Percentiles rank a stretch among this genome's conserved stretches.
Evolutionary conservation across 108 stramenopile genomes (phyloP).

Genomic region (Discostella stelligeroides): DNA sequence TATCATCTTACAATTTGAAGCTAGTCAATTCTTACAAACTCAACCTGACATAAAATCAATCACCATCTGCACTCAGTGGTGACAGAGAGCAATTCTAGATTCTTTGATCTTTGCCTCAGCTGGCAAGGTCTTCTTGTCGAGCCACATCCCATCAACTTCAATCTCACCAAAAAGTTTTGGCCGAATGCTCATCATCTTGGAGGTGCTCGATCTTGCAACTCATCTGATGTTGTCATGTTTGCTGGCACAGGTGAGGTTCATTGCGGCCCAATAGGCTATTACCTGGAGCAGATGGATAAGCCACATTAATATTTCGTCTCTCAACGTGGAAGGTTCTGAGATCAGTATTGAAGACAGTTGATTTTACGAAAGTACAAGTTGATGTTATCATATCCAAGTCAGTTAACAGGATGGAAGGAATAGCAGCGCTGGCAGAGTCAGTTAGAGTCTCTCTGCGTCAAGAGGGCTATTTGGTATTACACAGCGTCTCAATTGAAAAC

Average conservation of each 20-base stretch:
- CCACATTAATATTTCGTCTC: slow-evolving; percentile 37
- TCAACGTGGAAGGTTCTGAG: slow-evolving; percentile 65
- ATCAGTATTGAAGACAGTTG: slow-evolving; percentile 43
- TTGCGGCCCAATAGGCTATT: slow-evolving; percentile 34
- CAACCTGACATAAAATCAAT: no score
- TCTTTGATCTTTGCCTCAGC: slow-evolving; percentile 51
- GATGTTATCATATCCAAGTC: slow-evolving; percentile 52
- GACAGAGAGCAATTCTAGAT: slow-evolving; percentile 38
- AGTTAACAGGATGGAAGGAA: no score
- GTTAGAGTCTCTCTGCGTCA: no score
- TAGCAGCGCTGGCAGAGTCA: no score
- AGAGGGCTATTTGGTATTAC: no score
- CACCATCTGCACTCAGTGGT: no score
- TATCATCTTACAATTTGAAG: no score
- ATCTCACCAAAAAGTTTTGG: slow-evolving; percentile 21
- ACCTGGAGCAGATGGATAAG: slow-evolving; percentile 28
- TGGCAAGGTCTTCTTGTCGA: slow-evolving; percentile 54
- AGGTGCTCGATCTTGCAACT: slow-evolving; percentile 41
- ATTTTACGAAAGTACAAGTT: slow-evolving; percentile 49
- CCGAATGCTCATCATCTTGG: slow-evolving; percentile 46
- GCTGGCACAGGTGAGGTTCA: slow-evolving; percentile 33
- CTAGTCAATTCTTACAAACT: no score
- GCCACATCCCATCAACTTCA: slow-evolving; percentile 33
- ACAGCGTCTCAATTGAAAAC: no score
- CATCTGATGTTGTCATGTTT: slow-evolving; percentile 21